Evolutionary conservation across 768 basidiomycete species (phyloP), one percentile per base, ranked within the genome.

Genomic region (Udeniomyces megalosporus): DNA sequence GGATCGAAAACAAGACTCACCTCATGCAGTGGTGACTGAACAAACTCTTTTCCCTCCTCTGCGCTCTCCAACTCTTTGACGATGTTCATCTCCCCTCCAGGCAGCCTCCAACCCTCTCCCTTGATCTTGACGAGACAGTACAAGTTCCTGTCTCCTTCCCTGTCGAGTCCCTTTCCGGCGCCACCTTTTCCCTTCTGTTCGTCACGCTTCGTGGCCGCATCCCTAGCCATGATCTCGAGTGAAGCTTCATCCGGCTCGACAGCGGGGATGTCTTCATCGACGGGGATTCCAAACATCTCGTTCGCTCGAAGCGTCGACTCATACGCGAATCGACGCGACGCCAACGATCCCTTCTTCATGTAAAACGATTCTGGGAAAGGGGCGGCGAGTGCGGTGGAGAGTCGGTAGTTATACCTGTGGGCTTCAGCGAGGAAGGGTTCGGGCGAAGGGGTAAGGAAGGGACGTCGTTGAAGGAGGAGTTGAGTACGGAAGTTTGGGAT

Each of bases 291-390:
- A 73, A 89, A 96, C 0, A 85, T 83, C 57, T 78, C 76, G 44
- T 77, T 75, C 69, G 91, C 88, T 54, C 86, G 80, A 63, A 78
- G 76, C 50, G 81, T 79, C 69, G 91, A 85, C 70, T 90, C 85
- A 54, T 81, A 73, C 52, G 78, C 82, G 74, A 89, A 93, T 44
- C 85, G 80, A 15, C 82, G 81, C 72, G 91, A 85, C 32, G 91
- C 80, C 17, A 87, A 77, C 0, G 90, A 86, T 10, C 91, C 91
- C 54, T 83, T 83, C 74, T 90, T 90, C 79, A 93, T 93, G 76
- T 92, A 96, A 74, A 93, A 89, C 51, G 90, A 84, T 62, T 81
- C 78, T 20, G 91, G 87, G 72, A 89, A 84, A 0, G 91, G 91
- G 68, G 88, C 88, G 71, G 85, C 84, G 52, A 96, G 76, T 2